Conservation (phyloP, 2,329 filamentous ascomycete species). For the Mycosphaerella arachidis region DNA sequence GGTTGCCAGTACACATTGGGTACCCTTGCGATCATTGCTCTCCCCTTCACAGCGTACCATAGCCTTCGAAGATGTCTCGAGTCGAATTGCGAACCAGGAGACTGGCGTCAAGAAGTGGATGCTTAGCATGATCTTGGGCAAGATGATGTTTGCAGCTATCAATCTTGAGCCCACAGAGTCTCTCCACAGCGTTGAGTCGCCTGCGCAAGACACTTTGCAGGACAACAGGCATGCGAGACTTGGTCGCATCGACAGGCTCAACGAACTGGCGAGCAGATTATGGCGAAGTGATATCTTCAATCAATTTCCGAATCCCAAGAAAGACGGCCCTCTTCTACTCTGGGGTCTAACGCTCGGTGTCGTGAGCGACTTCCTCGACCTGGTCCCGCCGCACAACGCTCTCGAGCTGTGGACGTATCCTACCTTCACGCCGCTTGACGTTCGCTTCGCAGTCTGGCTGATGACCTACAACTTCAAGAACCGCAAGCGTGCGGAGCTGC, state of each 20-base stretch:
- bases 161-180: slow-evolving; percentile 58
- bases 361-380: slow-evolving; percentile 62
- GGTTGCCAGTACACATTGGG: slow-evolving; percentile 66
- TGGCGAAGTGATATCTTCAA: slow-evolving; percentile 28
- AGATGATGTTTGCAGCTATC: slow-evolving; percentile 65
- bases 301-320: slow-evolving; percentile 31
- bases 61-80: slow-evolving; percentile 60
- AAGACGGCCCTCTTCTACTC: slow-evolving; percentile 52
- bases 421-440: slow-evolving; percentile 61
- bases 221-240: slow-evolving; percentile 24
- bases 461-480: slow-evolving; percentile 56
- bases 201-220: slow-evolving; percentile 25
- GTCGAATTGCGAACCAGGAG: slow-evolving; percentile 54
- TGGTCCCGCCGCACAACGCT: slow-evolving; percentile 60
- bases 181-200: slow-evolving; percentile 48
- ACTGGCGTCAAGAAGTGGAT: slow-evolving; percentile 52
- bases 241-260: slow-evolving; percentile 14
- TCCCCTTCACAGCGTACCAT: slow-evolving; percentile 56
- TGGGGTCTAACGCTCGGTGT: slow-evolving; percentile 67
- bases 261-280: slow-evolving; percentile 13
- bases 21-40: slow-evolving; percentile 59
- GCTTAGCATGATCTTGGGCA: slow-evolving; percentile 55
- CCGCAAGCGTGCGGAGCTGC: slow-evolving; percentile 41
- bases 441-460: slow-evolving; percentile 56
- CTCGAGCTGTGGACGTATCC: slow-evolving; percentile 63